Conservation (phyloP, 2,329 filamentous ascomycete species). For the Penicillium sp. region DNA sequence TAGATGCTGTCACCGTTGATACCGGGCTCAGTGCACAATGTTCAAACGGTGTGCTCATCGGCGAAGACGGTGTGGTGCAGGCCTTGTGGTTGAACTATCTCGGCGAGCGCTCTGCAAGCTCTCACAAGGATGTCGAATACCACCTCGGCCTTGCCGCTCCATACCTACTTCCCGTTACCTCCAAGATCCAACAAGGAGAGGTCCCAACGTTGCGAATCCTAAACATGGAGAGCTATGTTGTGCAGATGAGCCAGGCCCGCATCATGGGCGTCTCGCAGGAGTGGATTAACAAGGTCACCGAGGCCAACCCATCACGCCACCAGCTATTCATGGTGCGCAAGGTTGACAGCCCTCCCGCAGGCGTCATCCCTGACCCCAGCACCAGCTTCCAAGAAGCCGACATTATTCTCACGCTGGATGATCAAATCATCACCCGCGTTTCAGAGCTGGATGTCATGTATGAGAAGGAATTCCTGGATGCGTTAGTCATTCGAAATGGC, state of each 20-base stretch:
- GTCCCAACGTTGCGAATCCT: constrained; percentile 84
- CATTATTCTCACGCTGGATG: constrained; percentile 86
- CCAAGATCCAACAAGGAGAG: constrained; percentile 76
- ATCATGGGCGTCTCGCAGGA: constrained; percentile 97
- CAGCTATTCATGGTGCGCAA: constrained; percentile 99
- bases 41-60: constrained; percentile 87
- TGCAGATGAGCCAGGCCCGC: constrained; percentile 94
- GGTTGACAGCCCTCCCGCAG: constrained; percentile 63
- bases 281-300: constrained; percentile 88
- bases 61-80: constrained; percentile 87
- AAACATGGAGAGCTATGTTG: constrained; percentile 89
- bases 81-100: constrained; percentile 97
- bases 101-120: constrained; percentile 77
- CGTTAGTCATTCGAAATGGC: constrained; percentile 81
- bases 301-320: constrained; percentile 86
- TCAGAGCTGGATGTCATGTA: constrained; percentile 97
- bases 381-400: constrained; percentile 81
- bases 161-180: constrained; percentile 82
- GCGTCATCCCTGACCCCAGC: constrained; percentile 42
- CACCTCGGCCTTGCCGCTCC: constrained; percentile 90
- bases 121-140: constrained; percentile 90
- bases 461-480: constrained; percentile 76
- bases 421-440: constrained; percentile 87
- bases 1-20: constrained; percentile 96
- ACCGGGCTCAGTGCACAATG: constrained; percentile 88